Evolutionary conservation across 148 eudicot genomes (phyloP).

Genomic region (Fagopyrum homotropicum): DNA sequence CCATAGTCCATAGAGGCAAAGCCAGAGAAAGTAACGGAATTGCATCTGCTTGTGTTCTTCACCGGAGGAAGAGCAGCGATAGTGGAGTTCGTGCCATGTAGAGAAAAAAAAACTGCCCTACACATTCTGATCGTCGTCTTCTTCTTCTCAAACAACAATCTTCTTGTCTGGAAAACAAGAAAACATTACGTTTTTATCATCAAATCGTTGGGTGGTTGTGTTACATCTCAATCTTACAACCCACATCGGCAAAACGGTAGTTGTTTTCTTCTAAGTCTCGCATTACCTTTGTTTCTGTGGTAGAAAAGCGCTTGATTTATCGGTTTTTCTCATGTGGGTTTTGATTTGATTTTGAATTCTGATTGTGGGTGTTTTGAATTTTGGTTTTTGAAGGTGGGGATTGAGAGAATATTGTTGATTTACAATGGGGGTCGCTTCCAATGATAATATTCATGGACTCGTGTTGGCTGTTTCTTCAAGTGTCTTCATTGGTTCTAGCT

Average conservation of each 20-base stretch:
- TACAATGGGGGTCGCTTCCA: conserved; percentile 33
- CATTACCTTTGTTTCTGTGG: background rate
- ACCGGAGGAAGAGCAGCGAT: conserved; percentile 2
- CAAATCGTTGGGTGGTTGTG: background rate
- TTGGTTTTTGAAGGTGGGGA: conserved; percentile 1
- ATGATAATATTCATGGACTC: conserved; percentile 67
- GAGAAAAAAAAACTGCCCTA: background rate
- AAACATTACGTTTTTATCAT: background rate
- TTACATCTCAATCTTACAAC: conserved; percentile 10
- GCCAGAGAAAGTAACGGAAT: conserved; percentile 4
- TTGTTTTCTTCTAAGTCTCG: background rate
- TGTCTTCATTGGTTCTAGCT: conserved; percentile 83
- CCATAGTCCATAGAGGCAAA: conserved; percentile 4
- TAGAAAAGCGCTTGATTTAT: background rate
- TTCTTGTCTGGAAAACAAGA: background rate
- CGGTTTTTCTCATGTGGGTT: conserved; percentile 1
- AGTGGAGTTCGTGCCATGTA: background rate
- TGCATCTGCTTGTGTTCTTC: conserved; percentile 5
- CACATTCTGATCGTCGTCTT: conserved; percentile 1
- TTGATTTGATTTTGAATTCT: conserved; percentile 7
- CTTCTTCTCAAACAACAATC: background rate
- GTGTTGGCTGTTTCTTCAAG: conserved; percentile 78
- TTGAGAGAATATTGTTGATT: background rate
- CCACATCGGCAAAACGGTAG: background rate
- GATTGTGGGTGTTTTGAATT: background rate